Percentiles rank a stretch among this genome's conserved stretches.
Conservation (phyloP, 306 rosid species). For the Cyclanthera cordifolia region DNA sequence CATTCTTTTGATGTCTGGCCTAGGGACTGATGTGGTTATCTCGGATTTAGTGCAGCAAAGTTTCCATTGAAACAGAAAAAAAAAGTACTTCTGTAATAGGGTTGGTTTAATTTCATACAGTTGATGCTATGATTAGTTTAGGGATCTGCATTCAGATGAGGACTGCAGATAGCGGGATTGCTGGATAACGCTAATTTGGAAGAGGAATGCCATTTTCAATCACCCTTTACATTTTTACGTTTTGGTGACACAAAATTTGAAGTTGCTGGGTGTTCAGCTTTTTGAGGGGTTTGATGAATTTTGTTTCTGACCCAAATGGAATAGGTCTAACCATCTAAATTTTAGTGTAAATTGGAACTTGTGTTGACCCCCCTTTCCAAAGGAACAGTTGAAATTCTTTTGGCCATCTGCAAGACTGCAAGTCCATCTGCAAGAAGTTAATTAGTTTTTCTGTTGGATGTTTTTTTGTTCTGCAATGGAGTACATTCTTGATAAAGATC, state of each 20-base stretch:
- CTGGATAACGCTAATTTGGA: background rate
- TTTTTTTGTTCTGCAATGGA: background rate
- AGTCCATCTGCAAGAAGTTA: background rate
- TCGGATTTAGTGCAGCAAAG: too few species aligned
- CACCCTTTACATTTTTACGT: too few species aligned
- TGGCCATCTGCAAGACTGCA: background rate
- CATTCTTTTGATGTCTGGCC: too few species aligned
- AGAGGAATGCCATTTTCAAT: background rate
- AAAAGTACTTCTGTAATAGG: too few species aligned
- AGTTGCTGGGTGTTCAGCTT: conserved; percentile 1
- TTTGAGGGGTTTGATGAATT: background rate
- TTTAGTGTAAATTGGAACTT: background rate
- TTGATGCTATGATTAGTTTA: background rate
- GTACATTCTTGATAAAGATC: too few species aligned
- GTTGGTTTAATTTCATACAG: background rate
- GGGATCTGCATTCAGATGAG: background rate
- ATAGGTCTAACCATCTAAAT: background rate
- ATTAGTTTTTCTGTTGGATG: background rate
- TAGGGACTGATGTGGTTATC: too few species aligned
- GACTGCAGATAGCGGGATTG: background rate
- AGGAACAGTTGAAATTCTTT: background rate
- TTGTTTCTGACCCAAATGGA: background rate
- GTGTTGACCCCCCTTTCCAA: background rate
- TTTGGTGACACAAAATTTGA: background rate
- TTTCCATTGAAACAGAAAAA: too few species aligned